phyloP scores from a whole-genome alignment of 2,329 filamentous ascomycete species.

The Colletotrichum noveboracense region DNA sequence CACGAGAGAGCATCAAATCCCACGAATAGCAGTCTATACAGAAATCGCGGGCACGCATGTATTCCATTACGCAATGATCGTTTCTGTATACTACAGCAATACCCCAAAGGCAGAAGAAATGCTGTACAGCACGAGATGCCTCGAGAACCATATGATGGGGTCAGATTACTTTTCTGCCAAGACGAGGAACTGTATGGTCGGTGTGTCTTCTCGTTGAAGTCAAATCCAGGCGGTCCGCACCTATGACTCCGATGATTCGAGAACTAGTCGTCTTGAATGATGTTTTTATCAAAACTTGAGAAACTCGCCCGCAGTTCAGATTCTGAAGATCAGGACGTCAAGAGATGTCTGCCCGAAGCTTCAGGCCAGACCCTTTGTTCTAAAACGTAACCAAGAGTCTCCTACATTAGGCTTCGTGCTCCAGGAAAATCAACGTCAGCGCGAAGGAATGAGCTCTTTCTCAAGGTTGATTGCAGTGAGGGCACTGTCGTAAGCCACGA shows the following conservation, averaged over 20 bases:
- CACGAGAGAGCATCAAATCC: fast-evolving
- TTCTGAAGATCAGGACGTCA: background rate
- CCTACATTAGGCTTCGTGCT: background rate
- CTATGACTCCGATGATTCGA: fast-evolving
- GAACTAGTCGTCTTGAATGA: fast-evolving
- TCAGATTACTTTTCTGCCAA: fast-evolving
- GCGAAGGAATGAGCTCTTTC: background rate
- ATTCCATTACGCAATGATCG: too few relatives aligned
- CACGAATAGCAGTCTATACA: background rate
- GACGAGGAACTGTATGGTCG: background rate
- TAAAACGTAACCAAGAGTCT: background rate
- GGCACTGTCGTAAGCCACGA: background rate
- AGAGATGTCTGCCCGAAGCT: background rate
- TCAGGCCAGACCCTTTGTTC: background rate
- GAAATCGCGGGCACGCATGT: background rate
- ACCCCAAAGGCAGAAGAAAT: background rate
- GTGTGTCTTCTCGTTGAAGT: fast-evolving
- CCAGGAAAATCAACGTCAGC: background rate
- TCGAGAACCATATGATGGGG: background rate
- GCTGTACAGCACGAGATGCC: fast-evolving
- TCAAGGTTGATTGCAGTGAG: background rate
- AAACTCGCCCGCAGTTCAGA: background rate
- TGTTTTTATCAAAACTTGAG: background rate
- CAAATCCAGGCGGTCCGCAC: background rate
- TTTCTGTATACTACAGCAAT: background rate